phyloP scores from a whole-genome alignment of 2,329 filamentous ascomycete genomes.

The Fusarium citri region DNA sequence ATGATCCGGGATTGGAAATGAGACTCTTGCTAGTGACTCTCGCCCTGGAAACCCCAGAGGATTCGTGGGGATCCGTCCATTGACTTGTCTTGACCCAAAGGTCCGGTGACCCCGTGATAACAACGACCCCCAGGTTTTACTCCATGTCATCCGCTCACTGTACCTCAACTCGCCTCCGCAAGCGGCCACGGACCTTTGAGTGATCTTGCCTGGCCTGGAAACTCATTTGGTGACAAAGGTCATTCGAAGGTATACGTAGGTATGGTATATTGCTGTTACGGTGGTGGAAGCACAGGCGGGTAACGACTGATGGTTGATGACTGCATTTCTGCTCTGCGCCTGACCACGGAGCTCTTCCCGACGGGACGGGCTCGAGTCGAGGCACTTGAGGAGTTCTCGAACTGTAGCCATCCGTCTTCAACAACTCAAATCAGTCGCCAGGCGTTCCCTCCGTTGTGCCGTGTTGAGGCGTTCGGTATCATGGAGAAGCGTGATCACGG shows the following conservation, averaged over 20 bases:
- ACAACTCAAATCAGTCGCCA: conserved; percentile 20
- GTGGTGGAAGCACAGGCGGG: conserved; percentile 32
- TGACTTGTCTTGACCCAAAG: conserved; percentile 35
- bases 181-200: conserved; percentile 38
- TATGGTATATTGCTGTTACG: background rate
- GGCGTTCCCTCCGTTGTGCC: conserved; percentile 22
- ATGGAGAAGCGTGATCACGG: conserved; percentile 42
- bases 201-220: conserved; percentile 35
- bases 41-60: conserved; percentile 25
- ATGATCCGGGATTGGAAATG: conserved; percentile 37
- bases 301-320: conserved; percentile 42
- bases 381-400: conserved; percentile 13
- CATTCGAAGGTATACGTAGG: background rate
- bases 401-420: conserved; percentile 21
- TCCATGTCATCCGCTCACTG: conserved; percentile 44
- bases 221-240: conserved; percentile 21
- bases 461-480: conserved; percentile 34
- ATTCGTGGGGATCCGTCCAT: conserved; percentile 26
- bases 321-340: conserved; percentile 39
- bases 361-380: conserved; percentile 35
- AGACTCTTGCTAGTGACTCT: conserved; percentile 33
- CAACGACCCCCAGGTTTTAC: conserved; percentile 42
- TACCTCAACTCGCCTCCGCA: conserved; percentile 46
- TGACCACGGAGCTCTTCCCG: conserved; percentile 37
- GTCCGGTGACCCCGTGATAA: conserved; percentile 43